These are phyloP conservation scores for Tagetes erecta DNA, from an alignment of 129 eudicot species.

Conservation along the genomic window DNA sequence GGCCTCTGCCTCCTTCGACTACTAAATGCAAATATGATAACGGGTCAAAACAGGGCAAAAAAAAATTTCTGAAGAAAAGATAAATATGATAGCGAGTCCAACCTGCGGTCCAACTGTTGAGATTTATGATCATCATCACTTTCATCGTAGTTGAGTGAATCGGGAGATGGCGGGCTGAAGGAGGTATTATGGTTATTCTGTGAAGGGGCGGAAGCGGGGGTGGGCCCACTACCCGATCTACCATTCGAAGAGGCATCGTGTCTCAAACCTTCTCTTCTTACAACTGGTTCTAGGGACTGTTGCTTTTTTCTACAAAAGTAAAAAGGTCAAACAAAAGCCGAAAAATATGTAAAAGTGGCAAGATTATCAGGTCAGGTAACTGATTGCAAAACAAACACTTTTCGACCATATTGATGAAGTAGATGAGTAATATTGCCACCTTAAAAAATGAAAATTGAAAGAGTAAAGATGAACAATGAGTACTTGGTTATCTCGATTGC, in stretches of 20 bases:
- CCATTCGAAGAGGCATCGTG: conserved; percentile 60
- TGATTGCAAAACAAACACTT: neutral
- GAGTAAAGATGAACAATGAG: conserved; percentile 25
- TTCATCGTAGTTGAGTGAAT: conserved; percentile 51
- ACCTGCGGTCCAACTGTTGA: conserved; percentile 80
- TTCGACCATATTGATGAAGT: neutral
- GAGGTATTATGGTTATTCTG: conserved; percentile 39
- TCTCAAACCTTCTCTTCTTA: conserved; percentile 56
- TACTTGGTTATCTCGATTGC: conserved; percentile 93
- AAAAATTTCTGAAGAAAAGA: neutral
- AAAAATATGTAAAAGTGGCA: conserved; percentile 3
- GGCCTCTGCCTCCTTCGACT: conserved; percentile 78
- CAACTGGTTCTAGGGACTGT: conserved; percentile 56
- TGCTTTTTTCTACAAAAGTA: conserved; percentile 48
- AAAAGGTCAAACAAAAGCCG: neutral
- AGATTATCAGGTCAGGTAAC: neutral
- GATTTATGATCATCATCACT: conserved; percentile 46
- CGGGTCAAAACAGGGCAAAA: conserved; percentile 1
- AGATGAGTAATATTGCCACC: neutral
- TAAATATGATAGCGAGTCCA: neutral
- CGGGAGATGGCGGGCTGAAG: conserved; percentile 56
- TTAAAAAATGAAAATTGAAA: conserved; percentile 1
- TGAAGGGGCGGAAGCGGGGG: conserved; percentile 53
- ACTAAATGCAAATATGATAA: conserved; percentile 35
- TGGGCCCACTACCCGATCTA: conserved; percentile 47